These are phyloP conservation scores for Penicillium expansum DNA, from an alignment of 2,329 filamentous ascomycete genomes.

Conservation along the genomic window DNA sequence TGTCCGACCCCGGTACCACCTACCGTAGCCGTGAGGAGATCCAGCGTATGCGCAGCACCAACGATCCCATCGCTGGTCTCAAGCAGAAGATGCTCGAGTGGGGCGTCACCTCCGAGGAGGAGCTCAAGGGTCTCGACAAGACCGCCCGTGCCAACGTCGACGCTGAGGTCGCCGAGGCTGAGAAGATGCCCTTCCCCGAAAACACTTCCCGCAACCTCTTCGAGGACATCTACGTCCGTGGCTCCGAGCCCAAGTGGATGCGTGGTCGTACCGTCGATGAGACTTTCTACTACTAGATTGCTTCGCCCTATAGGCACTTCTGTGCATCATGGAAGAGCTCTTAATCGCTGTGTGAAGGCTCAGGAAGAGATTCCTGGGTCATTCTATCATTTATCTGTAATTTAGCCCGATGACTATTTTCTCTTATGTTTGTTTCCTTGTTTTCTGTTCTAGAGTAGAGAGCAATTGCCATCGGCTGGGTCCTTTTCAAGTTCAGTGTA, in stretches of 20 bases:
- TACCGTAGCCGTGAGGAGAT: constrained; percentile 99
- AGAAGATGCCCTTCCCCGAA: constrained; percentile 81
- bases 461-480: constrained; percentile 23
- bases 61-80: constrained; percentile 95
- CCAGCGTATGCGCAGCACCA: constrained; percentile 97
- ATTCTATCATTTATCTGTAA: constrained; percentile 37
- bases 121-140: constrained; percentile 96
- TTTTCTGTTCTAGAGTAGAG: constrained; percentile 28
- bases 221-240: constrained; percentile 93
- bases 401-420: constrained; percentile 38
- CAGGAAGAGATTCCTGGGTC: constrained; percentile 17
- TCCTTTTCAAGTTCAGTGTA: neutral
- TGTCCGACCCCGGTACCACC: constrained; percentile 98
- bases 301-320: constrained; percentile 9
- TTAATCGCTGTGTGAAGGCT: constrained; percentile 10
- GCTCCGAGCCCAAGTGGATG: constrained; percentile 83
- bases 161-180: constrained; percentile 83
- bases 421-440: constrained; percentile 26
- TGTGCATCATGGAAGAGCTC: constrained; percentile 14
- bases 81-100: constrained; percentile 99
- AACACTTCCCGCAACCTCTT: constrained; percentile 77
- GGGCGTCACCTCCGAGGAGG: constrained; percentile 85
- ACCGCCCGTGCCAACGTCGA: constrained; percentile 81
- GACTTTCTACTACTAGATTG: constrained; percentile 72
- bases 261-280: constrained; percentile 86